Conservation (phyloP, 2,329 filamentous ascomycete genomes). For the Xylariaceae sp. region DNA sequence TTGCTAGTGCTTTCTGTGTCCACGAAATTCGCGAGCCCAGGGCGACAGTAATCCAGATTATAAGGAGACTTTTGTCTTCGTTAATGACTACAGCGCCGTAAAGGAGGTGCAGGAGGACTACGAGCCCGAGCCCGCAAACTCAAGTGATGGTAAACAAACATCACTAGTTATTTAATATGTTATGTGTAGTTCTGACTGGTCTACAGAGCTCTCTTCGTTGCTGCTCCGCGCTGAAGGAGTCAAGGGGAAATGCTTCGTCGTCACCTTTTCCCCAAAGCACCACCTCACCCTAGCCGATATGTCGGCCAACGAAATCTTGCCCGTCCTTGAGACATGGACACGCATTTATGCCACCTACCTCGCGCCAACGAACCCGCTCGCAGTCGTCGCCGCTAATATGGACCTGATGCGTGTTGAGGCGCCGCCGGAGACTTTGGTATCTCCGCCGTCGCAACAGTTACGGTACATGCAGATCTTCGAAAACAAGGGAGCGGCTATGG, state of each 20-base stretch:
- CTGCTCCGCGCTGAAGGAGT: conserved; percentile 80
- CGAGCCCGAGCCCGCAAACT: conserved; percentile 36
- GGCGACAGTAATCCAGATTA: conserved; percentile 86
- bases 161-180: neutral
- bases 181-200: neutral
- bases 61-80: conserved; percentile 81
- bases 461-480: conserved; percentile 99
- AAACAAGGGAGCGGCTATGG: conserved; percentile 97
- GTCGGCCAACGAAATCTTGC: conserved; percentile 66
- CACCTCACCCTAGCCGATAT: conserved; percentile 92
- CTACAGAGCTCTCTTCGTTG: conserved; percentile 62
- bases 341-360: conserved; percentile 81
- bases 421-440: conserved; percentile 34
- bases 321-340: conserved; percentile 86
- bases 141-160: conserved; percentile 33
- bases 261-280: conserved; percentile 89
- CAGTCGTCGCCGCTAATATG: conserved; percentile 35
- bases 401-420: conserved; percentile 36
- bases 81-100: conserved; percentile 96
- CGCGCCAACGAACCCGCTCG: conserved; percentile 63
- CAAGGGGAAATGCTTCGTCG: conserved; percentile 92
- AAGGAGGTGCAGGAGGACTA: conserved; percentile 90
- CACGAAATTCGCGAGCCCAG: conserved; percentile 80
- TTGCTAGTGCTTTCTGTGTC: conserved; percentile 82
- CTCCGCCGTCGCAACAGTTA: conserved; percentile 66